Evolutionary conservation across 2,329 filamentous ascomycete genomes (phyloP).

Genomic region (Alternaria sp.): DNA sequence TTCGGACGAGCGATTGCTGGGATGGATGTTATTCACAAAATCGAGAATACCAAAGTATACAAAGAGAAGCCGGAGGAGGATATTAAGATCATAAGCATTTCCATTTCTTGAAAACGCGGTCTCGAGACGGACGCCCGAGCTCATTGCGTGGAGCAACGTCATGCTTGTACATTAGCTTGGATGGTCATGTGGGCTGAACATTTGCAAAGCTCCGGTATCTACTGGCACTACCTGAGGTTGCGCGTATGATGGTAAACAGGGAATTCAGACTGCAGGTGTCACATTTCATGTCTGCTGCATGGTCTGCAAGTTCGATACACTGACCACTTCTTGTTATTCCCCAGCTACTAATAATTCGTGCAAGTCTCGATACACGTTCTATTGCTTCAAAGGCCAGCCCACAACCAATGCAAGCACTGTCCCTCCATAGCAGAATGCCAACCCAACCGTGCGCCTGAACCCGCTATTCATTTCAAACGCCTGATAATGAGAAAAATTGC

Average conservation of each 20-base stretch:
- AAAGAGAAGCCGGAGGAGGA: constrained; percentile 96
- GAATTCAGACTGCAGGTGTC: not conserved
- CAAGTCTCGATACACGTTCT: not conserved
- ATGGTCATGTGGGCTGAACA: no score
- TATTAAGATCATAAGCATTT: constrained; percentile 94
- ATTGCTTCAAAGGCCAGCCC: not conserved
- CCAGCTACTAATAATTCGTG: not conserved
- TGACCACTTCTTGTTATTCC: not conserved
- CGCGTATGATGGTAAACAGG: not conserved
- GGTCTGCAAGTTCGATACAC: not conserved
- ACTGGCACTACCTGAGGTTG: not conserved
- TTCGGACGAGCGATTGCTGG: constrained; percentile 91
- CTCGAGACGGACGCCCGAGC: not conserved
- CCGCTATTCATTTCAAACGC: not conserved
- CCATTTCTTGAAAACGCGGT: constrained; percentile 33
- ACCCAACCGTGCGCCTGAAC: not conserved
- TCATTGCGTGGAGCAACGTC: not conserved
- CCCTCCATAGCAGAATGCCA: not conserved
- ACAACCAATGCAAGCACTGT: not conserved
- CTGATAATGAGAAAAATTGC: not conserved
- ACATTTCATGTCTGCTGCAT: not conserved
- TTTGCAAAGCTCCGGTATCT: not conserved
- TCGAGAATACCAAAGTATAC: constrained; percentile 86
- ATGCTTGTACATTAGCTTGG: not conserved
- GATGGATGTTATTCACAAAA: constrained; percentile 92